Evolutionary conservation across 2,329 filamentous ascomycete species (phyloP).

Genomic region (Cadophora sp.): DNA sequence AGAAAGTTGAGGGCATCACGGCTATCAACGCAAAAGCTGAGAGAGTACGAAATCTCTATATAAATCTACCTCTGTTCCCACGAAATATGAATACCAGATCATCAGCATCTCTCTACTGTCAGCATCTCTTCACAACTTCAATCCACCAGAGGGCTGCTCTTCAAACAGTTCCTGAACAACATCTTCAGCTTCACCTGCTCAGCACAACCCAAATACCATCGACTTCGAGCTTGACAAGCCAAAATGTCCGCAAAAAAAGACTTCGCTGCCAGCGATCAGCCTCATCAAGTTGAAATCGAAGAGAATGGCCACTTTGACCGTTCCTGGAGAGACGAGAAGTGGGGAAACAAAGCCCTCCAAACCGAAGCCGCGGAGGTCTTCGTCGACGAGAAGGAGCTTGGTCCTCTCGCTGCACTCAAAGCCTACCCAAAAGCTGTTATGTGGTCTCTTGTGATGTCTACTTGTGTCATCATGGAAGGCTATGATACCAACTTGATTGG

Average conservation of each 20-base stretch:
- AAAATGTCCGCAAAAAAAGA: background rate
- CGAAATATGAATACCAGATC: too few species aligned
- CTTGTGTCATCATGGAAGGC: conserved; percentile 15
- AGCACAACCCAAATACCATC: too few species aligned
- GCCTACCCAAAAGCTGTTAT: conserved; percentile 11
- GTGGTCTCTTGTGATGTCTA: conserved; percentile 12
- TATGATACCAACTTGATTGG: conserved; percentile 1
- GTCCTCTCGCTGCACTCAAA: background rate
- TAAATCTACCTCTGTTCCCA: too few species aligned
- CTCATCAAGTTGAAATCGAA: background rate
- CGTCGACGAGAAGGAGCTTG: background rate
- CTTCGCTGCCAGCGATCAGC: background rate
- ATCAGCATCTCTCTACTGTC: too few species aligned
- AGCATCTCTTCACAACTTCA: too few species aligned
- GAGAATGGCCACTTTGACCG: conserved; percentile 1
- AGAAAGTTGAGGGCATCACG: too few species aligned
- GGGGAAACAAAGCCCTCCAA: background rate
- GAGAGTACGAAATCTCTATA: too few species aligned
- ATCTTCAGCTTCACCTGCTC: too few species aligned
- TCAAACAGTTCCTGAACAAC: too few species aligned
- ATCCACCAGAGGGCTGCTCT: too few species aligned
- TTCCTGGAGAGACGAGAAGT: conserved; percentile 8
- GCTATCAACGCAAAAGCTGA: too few species aligned
- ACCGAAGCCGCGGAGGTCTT: background rate
- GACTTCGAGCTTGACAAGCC: background rate